Conservation (phyloP, 2,329 filamentous ascomycete genomes). For the Sclerotinia borealis region DNA sequence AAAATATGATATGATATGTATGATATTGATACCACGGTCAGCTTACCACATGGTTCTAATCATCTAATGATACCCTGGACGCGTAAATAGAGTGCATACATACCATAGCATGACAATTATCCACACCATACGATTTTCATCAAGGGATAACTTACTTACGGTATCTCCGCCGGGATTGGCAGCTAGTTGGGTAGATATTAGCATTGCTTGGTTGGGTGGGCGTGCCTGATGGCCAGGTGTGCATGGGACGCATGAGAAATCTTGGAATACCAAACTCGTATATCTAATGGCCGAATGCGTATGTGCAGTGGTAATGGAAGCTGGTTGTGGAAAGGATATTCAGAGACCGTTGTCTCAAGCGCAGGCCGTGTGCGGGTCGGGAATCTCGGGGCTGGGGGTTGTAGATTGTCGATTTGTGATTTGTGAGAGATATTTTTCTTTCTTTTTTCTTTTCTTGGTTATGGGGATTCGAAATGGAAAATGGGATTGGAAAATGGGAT, state of each 20-base stretch:
- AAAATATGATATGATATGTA: too few relatives aligned
- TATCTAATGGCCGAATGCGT: neutral
- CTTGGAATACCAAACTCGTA: too few relatives aligned
- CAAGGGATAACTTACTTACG: too few relatives aligned
- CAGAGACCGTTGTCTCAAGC: slow-evolving; percentile 8
- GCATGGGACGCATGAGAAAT: too few relatives aligned
- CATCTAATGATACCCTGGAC: neutral
- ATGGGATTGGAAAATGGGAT: too few relatives aligned
- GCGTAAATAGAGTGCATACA: too few relatives aligned
- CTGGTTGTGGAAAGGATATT: neutral
- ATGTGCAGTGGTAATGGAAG: neutral
- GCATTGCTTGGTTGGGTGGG: too few relatives aligned
- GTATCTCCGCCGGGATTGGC: too few relatives aligned
- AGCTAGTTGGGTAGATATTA: too few relatives aligned
- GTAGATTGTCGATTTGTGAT: slow-evolving; percentile 5
- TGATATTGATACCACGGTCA: slow-evolving; percentile 1
- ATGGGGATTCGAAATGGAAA: neutral
- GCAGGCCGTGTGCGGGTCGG: neutral
- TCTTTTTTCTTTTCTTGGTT: neutral
- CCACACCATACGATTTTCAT: too few relatives aligned
- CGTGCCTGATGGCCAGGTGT: too few relatives aligned
- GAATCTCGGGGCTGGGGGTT: neutral
- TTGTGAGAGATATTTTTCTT: neutral
- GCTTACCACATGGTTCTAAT: too few relatives aligned
- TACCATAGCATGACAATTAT: neutral